A percentile compares a stretch with the other conserved stretches of the same genome.
Conservation (phyloP, 1,284 basidiomycete species). For the Megacollybia platyphylla region DNA sequence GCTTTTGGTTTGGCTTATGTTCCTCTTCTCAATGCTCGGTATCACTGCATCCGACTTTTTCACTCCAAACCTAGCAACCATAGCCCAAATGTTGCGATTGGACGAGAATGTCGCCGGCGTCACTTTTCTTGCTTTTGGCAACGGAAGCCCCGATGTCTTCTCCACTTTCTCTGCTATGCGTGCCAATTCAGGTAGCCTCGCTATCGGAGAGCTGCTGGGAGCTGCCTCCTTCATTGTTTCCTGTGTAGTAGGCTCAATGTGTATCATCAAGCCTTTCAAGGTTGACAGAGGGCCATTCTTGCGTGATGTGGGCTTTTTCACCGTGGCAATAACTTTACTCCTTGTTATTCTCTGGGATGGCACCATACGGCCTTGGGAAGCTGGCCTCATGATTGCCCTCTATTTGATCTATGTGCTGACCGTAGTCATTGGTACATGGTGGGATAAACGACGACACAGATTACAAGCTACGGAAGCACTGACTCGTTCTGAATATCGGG, state of each 20-base stretch:
- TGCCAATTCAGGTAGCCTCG: constrained; percentile 75
- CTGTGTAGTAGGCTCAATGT: constrained; percentile 93
- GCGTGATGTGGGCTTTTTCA: constrained; percentile 91
- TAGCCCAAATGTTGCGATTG: constrained; percentile 70
- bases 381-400: constrained; percentile 57
- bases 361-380: constrained; percentile 63
- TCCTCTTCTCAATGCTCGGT: constrained; percentile 82
- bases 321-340: constrained; percentile 62
- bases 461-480: constrained; percentile 33
- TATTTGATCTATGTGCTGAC: constrained; percentile 73
- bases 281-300: constrained; percentile 76
- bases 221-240: constrained; percentile 94
- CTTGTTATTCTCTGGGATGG: constrained; percentile 76
- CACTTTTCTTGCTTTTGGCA: constrained; percentile 89
- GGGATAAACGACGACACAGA: constrained; percentile 41
- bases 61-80: constrained; percentile 84
- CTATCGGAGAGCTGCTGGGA: constrained; percentile 90
- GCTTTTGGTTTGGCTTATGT: constrained; percentile 65
- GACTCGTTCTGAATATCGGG: constrained; percentile 48
- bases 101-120: constrained; percentile 88
- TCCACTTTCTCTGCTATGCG: constrained; percentile 92
- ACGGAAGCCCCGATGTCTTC: constrained; percentile 88
- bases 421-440: constrained; percentile 76
- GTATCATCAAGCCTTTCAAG: constrained; percentile 87
- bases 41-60: constrained; percentile 94